These are phyloP conservation scores for Ustilago esculenta DNA, from an alignment of 1,284 basidiomycete species.

Conservation along the genomic window DNA sequence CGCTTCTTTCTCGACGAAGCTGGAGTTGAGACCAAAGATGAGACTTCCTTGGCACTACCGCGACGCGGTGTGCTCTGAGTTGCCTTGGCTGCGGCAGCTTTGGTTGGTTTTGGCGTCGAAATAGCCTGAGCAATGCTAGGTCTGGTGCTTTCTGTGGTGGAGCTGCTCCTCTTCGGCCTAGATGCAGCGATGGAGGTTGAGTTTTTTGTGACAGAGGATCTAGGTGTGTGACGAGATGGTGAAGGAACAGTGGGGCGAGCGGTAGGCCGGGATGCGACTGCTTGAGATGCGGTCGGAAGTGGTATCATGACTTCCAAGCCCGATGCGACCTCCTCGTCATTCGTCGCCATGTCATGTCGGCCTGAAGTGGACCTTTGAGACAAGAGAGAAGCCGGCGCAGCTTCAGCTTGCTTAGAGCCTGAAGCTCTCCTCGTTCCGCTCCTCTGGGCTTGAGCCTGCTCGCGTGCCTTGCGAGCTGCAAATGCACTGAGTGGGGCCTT, in stretches of 20 bases:
- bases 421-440: slow-evolving; percentile 3
- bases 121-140: neutral
- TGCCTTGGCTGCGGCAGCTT: neutral
- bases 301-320: slow-evolving; percentile 14
- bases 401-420: neutral
- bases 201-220: slow-evolving; percentile 2
- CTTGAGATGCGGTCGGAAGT: slow-evolving; percentile 12
- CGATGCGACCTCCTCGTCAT: neutral
- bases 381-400: neutral
- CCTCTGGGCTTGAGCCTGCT: slow-evolving; percentile 10
- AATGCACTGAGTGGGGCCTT: slow-evolving; percentile 32
- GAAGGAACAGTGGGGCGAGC: slow-evolving; percentile 3
- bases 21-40: slow-evolving; percentile 5
- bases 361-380: slow-evolving; percentile 2
- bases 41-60: neutral
- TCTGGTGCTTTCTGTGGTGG: neutral
- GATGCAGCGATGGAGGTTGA: slow-evolving; percentile 14
- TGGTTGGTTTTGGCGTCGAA: slow-evolving; percentile 5
- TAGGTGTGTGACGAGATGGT: slow-evolving; percentile 16
- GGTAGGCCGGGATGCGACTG: neutral
- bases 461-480: slow-evolving; percentile 37
- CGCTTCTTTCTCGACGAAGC: slow-evolving; percentile 19
- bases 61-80: slow-evolving; percentile 2
- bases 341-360: neutral
- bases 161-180: slow-evolving; percentile 20